Conservation (phyloP, 78 protist genomes). For the Dictyostelium capitatum region DNA sequence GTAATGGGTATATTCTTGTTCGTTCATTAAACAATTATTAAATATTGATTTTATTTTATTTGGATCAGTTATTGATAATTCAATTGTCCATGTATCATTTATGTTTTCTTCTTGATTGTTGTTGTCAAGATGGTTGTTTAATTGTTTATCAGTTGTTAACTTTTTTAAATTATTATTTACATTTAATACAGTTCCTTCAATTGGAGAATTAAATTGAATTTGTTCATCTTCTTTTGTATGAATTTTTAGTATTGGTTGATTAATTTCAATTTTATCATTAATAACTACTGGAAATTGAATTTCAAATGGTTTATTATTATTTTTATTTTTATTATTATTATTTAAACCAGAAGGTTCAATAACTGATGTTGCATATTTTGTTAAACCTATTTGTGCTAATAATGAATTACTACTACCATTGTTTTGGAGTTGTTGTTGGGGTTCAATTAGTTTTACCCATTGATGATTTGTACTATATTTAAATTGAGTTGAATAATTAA, state of each 20-base stretch:
- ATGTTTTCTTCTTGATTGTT: not conserved
- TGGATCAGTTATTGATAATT: not conserved
- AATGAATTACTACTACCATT: not conserved
- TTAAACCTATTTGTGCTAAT: not conserved
- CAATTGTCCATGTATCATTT: not conserved
- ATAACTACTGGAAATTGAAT: not conserved
- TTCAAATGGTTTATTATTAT: not conserved
- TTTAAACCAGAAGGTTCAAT: too few species aligned
- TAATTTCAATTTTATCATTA: not conserved
- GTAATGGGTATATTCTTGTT: slow-evolving; percentile 4
- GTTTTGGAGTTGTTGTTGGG: too few species aligned
- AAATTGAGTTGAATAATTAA: too few species aligned
- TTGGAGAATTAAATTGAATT: not conserved
- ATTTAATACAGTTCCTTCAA: not conserved
- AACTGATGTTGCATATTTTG: not conserved
- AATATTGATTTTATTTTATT: not conserved
- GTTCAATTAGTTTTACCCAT: not conserved
- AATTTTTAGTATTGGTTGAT: not conserved
- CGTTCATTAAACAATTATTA: not conserved
- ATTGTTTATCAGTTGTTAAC: not conserved
- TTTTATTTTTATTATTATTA: too few species aligned
- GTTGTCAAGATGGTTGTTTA: not conserved
- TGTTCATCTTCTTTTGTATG: not conserved
- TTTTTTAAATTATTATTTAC: not conserved
- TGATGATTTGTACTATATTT: not conserved